Evolutionary conservation across 371 early-diverging fungal species (phyloP).

Genomic region (Zychaea mexicana): DNA sequence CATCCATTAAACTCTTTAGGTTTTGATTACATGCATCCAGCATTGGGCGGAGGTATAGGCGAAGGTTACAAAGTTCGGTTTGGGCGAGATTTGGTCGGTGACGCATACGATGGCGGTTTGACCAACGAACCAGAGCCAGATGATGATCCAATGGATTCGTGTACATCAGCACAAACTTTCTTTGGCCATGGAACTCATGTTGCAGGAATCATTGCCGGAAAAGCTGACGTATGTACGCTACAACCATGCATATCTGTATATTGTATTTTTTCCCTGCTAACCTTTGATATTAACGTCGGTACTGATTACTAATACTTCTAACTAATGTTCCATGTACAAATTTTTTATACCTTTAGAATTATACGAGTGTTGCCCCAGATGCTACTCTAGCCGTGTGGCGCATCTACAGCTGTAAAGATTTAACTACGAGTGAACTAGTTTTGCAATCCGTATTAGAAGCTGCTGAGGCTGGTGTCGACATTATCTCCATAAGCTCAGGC

Average conservation of each 20-base stretch:
- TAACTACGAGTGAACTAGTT: conserved; percentile 69
- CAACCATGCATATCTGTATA: background rate
- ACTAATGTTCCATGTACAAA: conserved; percentile 50
- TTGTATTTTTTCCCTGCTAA: conserved; percentile 22
- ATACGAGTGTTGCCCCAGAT: conserved; percentile 68
- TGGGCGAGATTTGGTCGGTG: conserved; percentile 57
- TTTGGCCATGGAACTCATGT: conserved; percentile 69
- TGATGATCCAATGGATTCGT: conserved; percentile 55
- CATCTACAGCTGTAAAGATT: conserved; percentile 32
- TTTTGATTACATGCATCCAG: conserved; percentile 62
- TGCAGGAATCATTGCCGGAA: conserved; percentile 22
- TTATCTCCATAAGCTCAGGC: conserved; percentile 28
- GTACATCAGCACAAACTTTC: conserved; percentile 17
- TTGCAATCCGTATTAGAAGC: conserved; percentile 75
- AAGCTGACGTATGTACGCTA: background rate
- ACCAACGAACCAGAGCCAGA: conserved; percentile 26
- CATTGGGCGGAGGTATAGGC: conserved; percentile 65
- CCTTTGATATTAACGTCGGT: too few relatives aligned
- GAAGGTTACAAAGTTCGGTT: conserved; percentile 53
- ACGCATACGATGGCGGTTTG: conserved; percentile 31
- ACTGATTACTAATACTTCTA: conserved; percentile 57
- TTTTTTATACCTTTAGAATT: conserved; percentile 19
- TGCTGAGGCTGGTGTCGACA: conserved; percentile 58
- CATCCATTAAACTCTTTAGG: too few relatives aligned
- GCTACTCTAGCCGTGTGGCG: conserved; percentile 49